Evolutionary conservation across 2,329 filamentous ascomycete species (phyloP).

Genomic region (Trichoderma sp.): DNA sequence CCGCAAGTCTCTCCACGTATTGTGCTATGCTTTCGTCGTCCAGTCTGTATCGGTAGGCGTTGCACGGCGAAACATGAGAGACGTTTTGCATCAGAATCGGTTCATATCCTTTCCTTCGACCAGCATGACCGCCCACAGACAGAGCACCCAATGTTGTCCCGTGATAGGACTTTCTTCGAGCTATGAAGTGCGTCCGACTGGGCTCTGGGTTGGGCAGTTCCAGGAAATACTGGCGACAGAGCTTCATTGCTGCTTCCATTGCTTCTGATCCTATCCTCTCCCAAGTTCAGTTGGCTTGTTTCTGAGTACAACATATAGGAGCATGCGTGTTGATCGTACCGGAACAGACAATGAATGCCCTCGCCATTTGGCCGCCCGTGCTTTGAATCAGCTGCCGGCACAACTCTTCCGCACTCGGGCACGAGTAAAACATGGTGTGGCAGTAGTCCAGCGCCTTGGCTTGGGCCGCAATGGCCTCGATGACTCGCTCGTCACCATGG

Average conservation of each 20-base stretch:
- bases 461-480: not conserved
- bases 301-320: too few relatives aligned
- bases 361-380: not conserved
- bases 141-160: not conserved
- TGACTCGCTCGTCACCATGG: not conserved
- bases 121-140: not conserved
- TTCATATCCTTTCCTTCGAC: not conserved
- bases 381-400: not conserved
- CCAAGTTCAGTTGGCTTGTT: not conserved
- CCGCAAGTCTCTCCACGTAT: slow-evolving; percentile 46
- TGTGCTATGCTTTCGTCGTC: slow-evolving; percentile 26
- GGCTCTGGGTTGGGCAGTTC: not conserved
- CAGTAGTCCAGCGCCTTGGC: not conserved
- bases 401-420: not conserved
- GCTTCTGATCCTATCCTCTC: not conserved
- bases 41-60: not conserved
- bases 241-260: slow-evolving; percentile 2
- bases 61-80: not conserved
- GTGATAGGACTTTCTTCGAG: slow-evolving; percentile 10
- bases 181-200: not conserved
- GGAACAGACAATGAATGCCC: slow-evolving; percentile 1
- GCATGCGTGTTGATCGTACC: not conserved
- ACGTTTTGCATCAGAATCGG: not conserved
- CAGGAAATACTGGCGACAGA: not conserved
- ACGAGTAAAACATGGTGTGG: not conserved